Base-by-base conservation (phyloP, 2,329 filamentous ascomycete species). In the Camptophora hylomeconis region DNA sequence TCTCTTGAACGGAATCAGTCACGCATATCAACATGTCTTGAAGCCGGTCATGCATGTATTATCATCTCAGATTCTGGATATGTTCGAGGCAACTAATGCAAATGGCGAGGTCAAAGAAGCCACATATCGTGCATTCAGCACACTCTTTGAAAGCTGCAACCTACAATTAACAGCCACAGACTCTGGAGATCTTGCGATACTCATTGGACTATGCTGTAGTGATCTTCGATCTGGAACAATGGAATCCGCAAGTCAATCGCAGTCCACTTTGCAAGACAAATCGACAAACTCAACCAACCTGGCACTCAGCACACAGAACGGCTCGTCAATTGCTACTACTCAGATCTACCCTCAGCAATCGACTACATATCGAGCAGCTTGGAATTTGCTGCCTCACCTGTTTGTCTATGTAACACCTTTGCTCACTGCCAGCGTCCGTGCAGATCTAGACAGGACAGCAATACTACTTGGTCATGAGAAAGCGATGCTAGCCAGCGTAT, bases 391-490 rank as follows among this genome's bases (percentile, higher is more conserved):
- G 8, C 61, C 71, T 4, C 45, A 61, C 4, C 52, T 81, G 1
- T 61, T 92, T 3, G 22, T 13, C 7, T 12, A 65, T 65, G 11
- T 62, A 64, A 33, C 54, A 89, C 73, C 77, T 2, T 70, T 78
- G 32, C 78, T n/a, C 22, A 27, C 5, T 30, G 33, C 13, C 24
- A 21, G 11, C 26, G 49, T 82, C 12, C 75, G 87, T 29, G 69
- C 75, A 7, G 71, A 82, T 26, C 64, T 93, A 38, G 83, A 94
- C 47, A 78, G 80, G 39, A 81, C 80, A 3, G 79, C 82, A 12
- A 77, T 93, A 32, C 57, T 93, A 13, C 69, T 65, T 4, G 64
- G 67, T 35, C 66, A 76, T 50, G 75, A 73, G 47, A 63, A 75
- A 17, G 77, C 80, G 22, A 80, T 94, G 68, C 48, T 89, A 7